Percentiles rank a stretch among this genome's conserved stretches.
Conservation (phyloP, 768 basidiomycete genomes). For the Coprinopsis cinerea region DNA sequence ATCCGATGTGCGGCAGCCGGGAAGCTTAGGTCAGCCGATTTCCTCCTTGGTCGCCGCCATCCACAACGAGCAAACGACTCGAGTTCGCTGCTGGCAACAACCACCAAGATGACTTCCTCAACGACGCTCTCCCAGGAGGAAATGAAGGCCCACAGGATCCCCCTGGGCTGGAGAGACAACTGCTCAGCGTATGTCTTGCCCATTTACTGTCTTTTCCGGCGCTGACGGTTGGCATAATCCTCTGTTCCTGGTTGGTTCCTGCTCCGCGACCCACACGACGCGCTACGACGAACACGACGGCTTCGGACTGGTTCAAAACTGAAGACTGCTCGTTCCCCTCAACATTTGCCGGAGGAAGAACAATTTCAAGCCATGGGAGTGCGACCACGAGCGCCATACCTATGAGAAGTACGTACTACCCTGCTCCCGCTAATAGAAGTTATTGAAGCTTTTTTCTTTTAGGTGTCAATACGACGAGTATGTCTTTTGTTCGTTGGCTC, state of each 20-base stretch:
- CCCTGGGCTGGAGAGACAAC: slow-evolving; percentile 81
- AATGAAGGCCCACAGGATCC: slow-evolving; percentile 69
- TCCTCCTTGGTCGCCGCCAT: not conserved
- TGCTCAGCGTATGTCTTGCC: slow-evolving; percentile 78
- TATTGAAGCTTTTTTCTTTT: slow-evolving; percentile 4
- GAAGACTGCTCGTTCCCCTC: slow-evolving; percentile 78
- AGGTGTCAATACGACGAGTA: slow-evolving; percentile 97
- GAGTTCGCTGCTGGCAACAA: not conserved
- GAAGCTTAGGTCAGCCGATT: slow-evolving; percentile 7
- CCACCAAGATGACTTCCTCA: slow-evolving; percentile 54
- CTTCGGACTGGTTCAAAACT: slow-evolving; percentile 4
- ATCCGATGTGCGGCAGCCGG: not conserved
- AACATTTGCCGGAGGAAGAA: slow-evolving; percentile 80
- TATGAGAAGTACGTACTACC: slow-evolving; percentile 68
- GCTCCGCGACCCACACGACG: not conserved
- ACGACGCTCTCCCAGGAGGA: slow-evolving; percentile 81
- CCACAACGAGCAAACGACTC: not conserved
- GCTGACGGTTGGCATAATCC: not conserved
- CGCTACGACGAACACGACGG: not conserved
- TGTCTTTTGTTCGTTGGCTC: slow-evolving; percentile 25
- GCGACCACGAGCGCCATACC: slow-evolving; percentile 79
- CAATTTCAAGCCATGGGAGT: slow-evolving; percentile 86
- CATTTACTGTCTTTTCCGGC: not conserved
- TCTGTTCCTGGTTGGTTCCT: not conserved
- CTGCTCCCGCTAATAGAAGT: not conserved